A percentile compares a stretch with the other conserved stretches of the same genome.
Conservation (phyloP, 2,329 filamentous ascomycete species). For the Paramyrothecium sp. region DNA sequence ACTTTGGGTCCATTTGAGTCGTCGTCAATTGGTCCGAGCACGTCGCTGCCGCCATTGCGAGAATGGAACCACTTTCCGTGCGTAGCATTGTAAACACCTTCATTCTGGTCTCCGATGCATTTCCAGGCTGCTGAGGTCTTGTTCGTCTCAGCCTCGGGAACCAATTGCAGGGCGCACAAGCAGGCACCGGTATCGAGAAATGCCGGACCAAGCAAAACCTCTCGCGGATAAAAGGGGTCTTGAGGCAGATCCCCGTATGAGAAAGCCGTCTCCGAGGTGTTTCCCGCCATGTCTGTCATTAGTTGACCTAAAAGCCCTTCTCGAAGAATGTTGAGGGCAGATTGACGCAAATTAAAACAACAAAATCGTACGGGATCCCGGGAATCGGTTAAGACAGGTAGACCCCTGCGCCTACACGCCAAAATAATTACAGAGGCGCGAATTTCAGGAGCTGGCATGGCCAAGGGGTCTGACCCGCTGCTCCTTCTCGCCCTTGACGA, state of each 20-base stretch:
- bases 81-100: slow-evolving; percentile 31
- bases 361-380: no score
- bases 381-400: no score
- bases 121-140: slow-evolving; percentile 33
- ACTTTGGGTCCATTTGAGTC: slow-evolving; percentile 32
- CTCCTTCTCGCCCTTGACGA: no score
- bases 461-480: no score
- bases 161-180: slow-evolving; percentile 31
- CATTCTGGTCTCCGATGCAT: slow-evolving; percentile 42
- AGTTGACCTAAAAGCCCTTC: no score
- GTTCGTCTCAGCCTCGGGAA: slow-evolving; percentile 11
- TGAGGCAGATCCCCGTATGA: slow-evolving; percentile 22
- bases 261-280: no score
- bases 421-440: no score
- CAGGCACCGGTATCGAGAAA: slow-evolving; percentile 40
- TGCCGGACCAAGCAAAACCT: slow-evolving; percentile 25
- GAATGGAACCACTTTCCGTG: slow-evolving; percentile 42
- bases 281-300: no score
- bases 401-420: no score
- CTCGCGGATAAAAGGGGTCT: slow-evolving; percentile 35
- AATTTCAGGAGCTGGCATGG: no score
- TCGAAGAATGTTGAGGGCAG: no score
- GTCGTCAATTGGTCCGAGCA: slow-evolving; percentile 30
- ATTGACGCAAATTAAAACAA: no score
- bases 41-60: slow-evolving; percentile 16